Percentiles rank a stretch among this genome's conserved stretches.
These are phyloP conservation scores for Abrus pulchellus DNA, from an alignment of 306 rosid genomes.

Conservation along the genomic window DNA sequence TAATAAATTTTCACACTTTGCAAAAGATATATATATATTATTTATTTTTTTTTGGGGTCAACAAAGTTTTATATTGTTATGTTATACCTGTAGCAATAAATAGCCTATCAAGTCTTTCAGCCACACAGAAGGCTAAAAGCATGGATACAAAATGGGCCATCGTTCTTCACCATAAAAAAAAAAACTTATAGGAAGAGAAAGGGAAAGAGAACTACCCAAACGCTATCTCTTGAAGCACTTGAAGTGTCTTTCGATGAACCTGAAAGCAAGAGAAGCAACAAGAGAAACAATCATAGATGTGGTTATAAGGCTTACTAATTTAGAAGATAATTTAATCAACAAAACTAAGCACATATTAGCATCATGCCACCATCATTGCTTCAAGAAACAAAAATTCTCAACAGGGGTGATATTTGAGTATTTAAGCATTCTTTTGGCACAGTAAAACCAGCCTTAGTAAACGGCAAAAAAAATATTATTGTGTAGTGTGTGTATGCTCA, in stretches of 20 bases:
- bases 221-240: slow-evolving; percentile 88
- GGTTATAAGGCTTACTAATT: slow-evolving; percentile 17
- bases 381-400: background rate
- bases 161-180: slow-evolving; percentile 8
- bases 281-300: slow-evolving; percentile 20
- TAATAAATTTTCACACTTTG: slow-evolving; percentile 36
- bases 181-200: background rate
- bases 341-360: slow-evolving; percentile 1
- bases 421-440: slow-evolving; percentile 1
- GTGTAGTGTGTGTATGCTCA: background rate
- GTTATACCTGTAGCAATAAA: slow-evolving; percentile 43
- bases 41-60: no score
- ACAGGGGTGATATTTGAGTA: background rate
- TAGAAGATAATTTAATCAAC: slow-evolving; percentile 7
- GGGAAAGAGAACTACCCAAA: slow-evolving; percentile 52
- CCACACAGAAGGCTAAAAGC: slow-evolving; percentile 32
- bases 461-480: background rate
- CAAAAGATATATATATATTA: slow-evolving; percentile 7
- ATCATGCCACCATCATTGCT: background rate
- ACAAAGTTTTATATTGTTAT: background rate
- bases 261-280: slow-evolving; percentile 54
- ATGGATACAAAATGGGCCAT: slow-evolving; percentile 30
- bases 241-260: slow-evolving; percentile 94
- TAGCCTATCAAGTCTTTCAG: slow-evolving; percentile 39
- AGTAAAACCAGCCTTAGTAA: background rate